Evolutionary conservation across 1,139 yeast species (phyloP).

Genomic region (Candida sp.): DNA sequence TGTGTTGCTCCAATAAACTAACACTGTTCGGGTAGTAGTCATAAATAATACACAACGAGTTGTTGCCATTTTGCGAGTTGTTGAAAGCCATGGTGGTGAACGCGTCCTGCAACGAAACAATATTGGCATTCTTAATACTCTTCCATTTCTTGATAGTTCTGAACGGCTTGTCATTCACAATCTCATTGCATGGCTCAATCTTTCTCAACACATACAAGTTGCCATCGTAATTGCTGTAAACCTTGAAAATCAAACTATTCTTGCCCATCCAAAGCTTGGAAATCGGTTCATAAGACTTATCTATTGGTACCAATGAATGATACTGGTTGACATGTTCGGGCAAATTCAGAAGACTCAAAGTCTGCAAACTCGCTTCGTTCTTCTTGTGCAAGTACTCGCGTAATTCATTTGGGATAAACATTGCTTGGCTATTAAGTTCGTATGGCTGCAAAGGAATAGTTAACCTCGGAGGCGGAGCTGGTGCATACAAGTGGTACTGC

Average conservation of each 20-base stretch:
- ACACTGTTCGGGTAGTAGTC: constrained; percentile 47
- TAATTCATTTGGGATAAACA: constrained; percentile 75
- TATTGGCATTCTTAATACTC: constrained; percentile 50
- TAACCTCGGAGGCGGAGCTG: constrained; percentile 80
- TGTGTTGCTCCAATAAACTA: constrained; percentile 38
- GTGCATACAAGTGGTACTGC: constrained; percentile 90
- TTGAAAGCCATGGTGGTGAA: constrained; percentile 84
- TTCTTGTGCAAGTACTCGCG: constrained; percentile 74
- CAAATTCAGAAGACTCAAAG: constrained; percentile 59
- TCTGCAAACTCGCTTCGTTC: constrained; percentile 83
- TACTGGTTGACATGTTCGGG: constrained; percentile 84
- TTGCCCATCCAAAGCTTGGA: constrained; percentile 60
- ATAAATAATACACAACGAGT: constrained; percentile 36
- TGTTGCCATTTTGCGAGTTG: constrained; percentile 52
- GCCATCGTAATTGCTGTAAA: constrained; percentile 81
- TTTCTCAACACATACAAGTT: constrained; percentile 76
- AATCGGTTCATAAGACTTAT: constrained; percentile 55
- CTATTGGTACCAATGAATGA: constrained; percentile 88
- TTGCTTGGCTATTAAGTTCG: constrained; percentile 68
- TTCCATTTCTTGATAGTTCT: constrained; percentile 46
- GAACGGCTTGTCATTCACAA: constrained; percentile 58
- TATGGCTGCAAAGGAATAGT: constrained; percentile 64
- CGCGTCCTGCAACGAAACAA: constrained; percentile 76
- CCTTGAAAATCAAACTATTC: constrained; percentile 74
- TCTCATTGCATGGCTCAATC: constrained; percentile 56